Base-by-base conservation (phyloP, 1,284 basidiomycete species). In the Apiotrichum siamense region DNA sequence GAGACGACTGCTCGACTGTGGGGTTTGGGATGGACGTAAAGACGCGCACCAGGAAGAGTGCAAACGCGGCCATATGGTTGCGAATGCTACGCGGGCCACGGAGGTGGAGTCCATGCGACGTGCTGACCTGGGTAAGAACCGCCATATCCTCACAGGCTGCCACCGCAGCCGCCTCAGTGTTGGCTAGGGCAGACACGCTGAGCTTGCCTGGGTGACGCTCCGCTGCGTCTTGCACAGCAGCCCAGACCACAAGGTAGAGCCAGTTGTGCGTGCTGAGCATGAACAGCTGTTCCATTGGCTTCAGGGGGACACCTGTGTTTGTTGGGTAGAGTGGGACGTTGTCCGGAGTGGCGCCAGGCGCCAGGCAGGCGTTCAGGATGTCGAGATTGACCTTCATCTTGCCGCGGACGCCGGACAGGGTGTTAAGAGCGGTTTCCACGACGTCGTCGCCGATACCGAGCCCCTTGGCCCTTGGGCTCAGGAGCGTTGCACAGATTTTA, bases 111-210 rank as follows among this genome's bases (percentile, higher is more conserved):
- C n/a, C 6, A 25, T 42, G 18, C 37, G 29, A 31, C 29, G 29
- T 31, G 29, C 29, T 31, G 15, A 31, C 15, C 11, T 15, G 29
- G 10, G 29, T 11, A 31, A 31, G 29, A 15, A 31, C 29, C 11
- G 81, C 82, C 71, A 86, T 84, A 3, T 83, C 85, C 2, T 82
- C 79, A 57, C 81, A 85, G 21, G 82, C 77, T 15, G 81, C 81
- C 0, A 79, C 78, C 0, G 63, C 64, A 36, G 40, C 37, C 7
- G 12, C 18, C 40, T 56, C 51, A 4, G 50, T 83, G 4, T 64
- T 66, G 20, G 26, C 29, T 0, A 45, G 7, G 5, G 36, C 31
- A 7, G 24, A 11, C 7, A 23, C 21, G 11, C 23, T 18, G 4
- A 45, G 31, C 12, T 26, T 13, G 3, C 32, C 42, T 0, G 52